A percentile compares a stretch with the other conserved stretches of the same genome.
phyloP scores from a whole-genome alignment of 176 grass and related monocot genomes.

The Avena eriantha region DNA sequence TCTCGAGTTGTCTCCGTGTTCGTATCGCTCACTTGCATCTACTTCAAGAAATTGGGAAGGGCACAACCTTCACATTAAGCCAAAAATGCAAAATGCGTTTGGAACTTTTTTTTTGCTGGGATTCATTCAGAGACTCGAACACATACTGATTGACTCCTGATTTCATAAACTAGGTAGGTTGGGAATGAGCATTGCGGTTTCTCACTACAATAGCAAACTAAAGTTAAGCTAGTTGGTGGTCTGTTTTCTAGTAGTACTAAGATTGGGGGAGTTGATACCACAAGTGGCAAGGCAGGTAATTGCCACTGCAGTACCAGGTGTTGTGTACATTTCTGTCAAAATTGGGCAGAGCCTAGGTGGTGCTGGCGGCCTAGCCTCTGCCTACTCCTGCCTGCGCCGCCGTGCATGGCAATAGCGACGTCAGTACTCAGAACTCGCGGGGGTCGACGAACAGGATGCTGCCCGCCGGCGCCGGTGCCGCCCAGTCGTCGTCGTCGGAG shows the following conservation, averaged over 20 bases:
- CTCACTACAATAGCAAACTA: slow-evolving; percentile 16
- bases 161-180: background rate
- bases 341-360: slow-evolving; percentile 41
- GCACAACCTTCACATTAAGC: background rate
- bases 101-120: background rate
- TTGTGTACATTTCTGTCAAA: slow-evolving; percentile 56
- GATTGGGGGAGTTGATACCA: slow-evolving; percentile 33
- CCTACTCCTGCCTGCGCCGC: slow-evolving; percentile 46
- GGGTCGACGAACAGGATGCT: slow-evolving; percentile 70
- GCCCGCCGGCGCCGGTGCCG: slow-evolving; percentile 31
- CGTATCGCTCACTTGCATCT: background rate
- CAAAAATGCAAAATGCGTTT: background rate
- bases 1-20: background rate
- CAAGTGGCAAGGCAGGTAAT: slow-evolving; percentile 44
- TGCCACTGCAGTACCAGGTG: slow-evolving; percentile 44
- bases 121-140: background rate
- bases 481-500: slow-evolving; percentile 26
- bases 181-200: background rate
- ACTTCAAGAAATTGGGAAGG: background rate
- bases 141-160: background rate
- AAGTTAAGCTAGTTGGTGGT: slow-evolving; percentile 38
- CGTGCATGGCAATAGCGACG: background rate
- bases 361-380: slow-evolving; percentile 19
- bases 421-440: slow-evolving; percentile 55
- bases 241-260: slow-evolving; percentile 38